Evolutionary conservation across 164 flowering plant species (phyloP).

Genomic region (Berberis vulgaris): DNA sequence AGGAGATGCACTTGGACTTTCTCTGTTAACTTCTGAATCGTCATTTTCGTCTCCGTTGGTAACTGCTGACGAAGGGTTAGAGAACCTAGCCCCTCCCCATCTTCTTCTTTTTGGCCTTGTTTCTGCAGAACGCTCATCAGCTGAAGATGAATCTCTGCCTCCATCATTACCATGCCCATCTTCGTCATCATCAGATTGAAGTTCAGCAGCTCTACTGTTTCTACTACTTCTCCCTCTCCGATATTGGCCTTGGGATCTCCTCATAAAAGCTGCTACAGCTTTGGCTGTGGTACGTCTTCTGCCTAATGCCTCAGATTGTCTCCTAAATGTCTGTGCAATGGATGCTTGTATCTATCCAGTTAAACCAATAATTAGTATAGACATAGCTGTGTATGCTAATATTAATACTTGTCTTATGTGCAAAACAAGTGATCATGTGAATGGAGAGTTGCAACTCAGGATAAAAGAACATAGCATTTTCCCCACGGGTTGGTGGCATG

Average conservation of each 20-base stretch:
- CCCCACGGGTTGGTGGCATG: neutral
- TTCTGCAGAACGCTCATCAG: constrained; percentile 54
- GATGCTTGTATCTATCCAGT: constrained; percentile 75
- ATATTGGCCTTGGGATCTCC: constrained; percentile 36
- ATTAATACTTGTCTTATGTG: neutral
- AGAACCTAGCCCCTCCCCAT: constrained; percentile 27
- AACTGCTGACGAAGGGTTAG: constrained; percentile 36
- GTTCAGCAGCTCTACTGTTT: constrained; percentile 28
- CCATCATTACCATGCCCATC: constrained; percentile 49
- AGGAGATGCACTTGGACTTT: constrained; percentile 40
- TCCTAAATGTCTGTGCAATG: constrained; percentile 63
- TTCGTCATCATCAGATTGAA: constrained; percentile 62
- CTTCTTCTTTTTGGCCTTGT: constrained; percentile 51
- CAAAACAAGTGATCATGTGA: neutral
- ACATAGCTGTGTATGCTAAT: neutral
- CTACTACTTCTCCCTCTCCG: constrained; percentile 45
- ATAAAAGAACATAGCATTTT: neutral
- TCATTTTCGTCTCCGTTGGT: constrained; percentile 54
- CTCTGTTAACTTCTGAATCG: constrained; percentile 37
- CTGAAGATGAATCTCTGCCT: constrained; percentile 67
- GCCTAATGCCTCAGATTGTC: constrained; percentile 79
- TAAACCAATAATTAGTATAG: neutral
- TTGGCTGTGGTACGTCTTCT: constrained; percentile 42
- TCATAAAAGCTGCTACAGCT: constrained; percentile 34
- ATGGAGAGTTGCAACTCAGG: neutral